Evolutionary conservation across 495 filamentous ascomycete species (phyloP).

Genomic region (Tricharina praecox): DNA sequence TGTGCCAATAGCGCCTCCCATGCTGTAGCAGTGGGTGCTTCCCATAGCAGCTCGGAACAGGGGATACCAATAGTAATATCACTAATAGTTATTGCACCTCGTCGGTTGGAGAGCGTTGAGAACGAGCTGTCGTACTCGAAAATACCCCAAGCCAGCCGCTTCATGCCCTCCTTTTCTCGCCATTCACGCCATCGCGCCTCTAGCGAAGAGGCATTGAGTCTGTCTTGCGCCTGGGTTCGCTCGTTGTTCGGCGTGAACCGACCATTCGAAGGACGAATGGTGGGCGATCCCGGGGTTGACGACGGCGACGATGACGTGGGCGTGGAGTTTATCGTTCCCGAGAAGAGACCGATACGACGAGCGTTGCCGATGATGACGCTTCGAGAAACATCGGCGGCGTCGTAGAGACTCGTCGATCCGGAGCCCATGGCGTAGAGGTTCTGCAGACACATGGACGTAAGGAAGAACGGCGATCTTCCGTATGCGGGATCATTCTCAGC

Average conservation of each 20-base stretch:
- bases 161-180: slow-evolving; percentile 22
- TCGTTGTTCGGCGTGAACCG: neutral
- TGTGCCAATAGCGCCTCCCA: slow-evolving; percentile 21
- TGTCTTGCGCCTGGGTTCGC: neutral
- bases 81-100: slow-evolving; percentile 27
- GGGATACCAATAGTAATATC: slow-evolving; percentile 26
- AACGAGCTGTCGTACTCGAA: slow-evolving; percentile 28
- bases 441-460: slow-evolving; percentile 27
- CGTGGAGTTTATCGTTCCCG: slow-evolving; percentile 9
- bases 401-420: slow-evolving; percentile 26
- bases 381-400: slow-evolving; percentile 26
- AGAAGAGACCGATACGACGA: slow-evolving; percentile 26
- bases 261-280: neutral
- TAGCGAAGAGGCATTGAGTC: neutral
- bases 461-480: slow-evolving; percentile 25
- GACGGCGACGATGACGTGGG: slow-evolving; percentile 17
- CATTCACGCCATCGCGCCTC: slow-evolving; percentile 24
- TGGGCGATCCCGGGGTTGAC: slow-evolving; percentile 16
- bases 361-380: slow-evolving; percentile 26
- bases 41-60: slow-evolving; percentile 25
- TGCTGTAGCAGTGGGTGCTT: slow-evolving; percentile 22
- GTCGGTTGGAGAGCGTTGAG: slow-evolving; percentile 26
- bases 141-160: slow-evolving; percentile 26
- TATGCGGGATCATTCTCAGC: slow-evolving; percentile 24
- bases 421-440: slow-evolving; percentile 26